phyloP scores from a whole-genome alignment of 805 yeast species.

The Blastobotrys americana region DNA sequence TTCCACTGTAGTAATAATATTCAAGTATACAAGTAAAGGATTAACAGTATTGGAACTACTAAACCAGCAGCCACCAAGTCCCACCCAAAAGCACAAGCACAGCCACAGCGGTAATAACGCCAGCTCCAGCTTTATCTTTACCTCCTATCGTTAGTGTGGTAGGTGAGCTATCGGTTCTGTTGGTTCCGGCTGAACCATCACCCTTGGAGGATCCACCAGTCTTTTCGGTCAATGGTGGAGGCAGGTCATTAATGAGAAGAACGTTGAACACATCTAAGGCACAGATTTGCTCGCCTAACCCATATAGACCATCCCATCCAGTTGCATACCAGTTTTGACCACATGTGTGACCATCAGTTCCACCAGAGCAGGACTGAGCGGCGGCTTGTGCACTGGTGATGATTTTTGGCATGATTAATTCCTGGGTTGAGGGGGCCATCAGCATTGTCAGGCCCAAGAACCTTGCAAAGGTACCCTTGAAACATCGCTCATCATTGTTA shows the following conservation, averaged over 20 bases:
- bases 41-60: constrained; percentile 6
- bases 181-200: constrained; percentile 61
- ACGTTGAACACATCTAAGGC: constrained; percentile 59
- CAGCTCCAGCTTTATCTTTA: constrained; percentile 84
- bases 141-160: constrained; percentile 38
- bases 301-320: constrained; percentile 61
- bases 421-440: constrained; percentile 49
- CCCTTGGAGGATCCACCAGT: constrained; percentile 70
- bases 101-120: constrained; percentile 71
- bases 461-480: constrained; percentile 63
- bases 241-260: constrained; percentile 26
- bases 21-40: too few relatives aligned
- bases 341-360: constrained; percentile 73
- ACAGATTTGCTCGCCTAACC: constrained; percentile 78
- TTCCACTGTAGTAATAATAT: too few relatives aligned
- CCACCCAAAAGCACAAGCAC: constrained; percentile 55
- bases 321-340: constrained; percentile 61
- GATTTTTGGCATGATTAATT: constrained; percentile 40
- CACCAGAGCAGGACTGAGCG: constrained; percentile 73
- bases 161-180: constrained; percentile 18
- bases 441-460: constrained; percentile 57
- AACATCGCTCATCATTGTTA: constrained; percentile 67
- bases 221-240: constrained; percentile 52
- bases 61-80: constrained; percentile 63
- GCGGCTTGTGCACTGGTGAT: constrained; percentile 60